Percentiles rank a stretch among this genome's conserved stretches.
phyloP scores from a whole-genome alignment of 306 rosid species.

The barrel medic (Medicago truncatula) region MtrunA17r5.0-ANR NC_053045.1:63202501-63203000 shows the following conservation, averaged over 20 bases:
- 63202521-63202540: constrained; percentile 64
- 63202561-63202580: constrained; percentile 72
- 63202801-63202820: neutral
- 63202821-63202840: neutral
- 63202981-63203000: constrained; percentile 16
- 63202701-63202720: neutral
- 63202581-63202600: constrained; percentile 68
- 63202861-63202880: constrained; percentile 11
- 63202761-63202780: constrained; percentile 27
- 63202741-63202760: neutral
- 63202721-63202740: neutral
- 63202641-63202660: constrained; percentile 43
- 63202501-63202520: constrained; percentile 32
- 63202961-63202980: neutral
- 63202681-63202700: neutral
- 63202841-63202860: neutral
- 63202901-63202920: constrained; percentile 17
- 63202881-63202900: neutral
- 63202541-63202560: constrained; percentile 72
- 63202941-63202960: constrained; percentile 22
- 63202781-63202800: constrained; percentile 6
- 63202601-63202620: constrained; percentile 63
- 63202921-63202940: constrained; percentile 7
- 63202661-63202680: constrained; percentile 12
- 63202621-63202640: constrained; percentile 53